A percentile compares a stretch with the other conserved stretches of the same genome.
Conservation (phyloP, 169 alveolate genomes). For the Cryptosporidium tyzzeri region DNA sequence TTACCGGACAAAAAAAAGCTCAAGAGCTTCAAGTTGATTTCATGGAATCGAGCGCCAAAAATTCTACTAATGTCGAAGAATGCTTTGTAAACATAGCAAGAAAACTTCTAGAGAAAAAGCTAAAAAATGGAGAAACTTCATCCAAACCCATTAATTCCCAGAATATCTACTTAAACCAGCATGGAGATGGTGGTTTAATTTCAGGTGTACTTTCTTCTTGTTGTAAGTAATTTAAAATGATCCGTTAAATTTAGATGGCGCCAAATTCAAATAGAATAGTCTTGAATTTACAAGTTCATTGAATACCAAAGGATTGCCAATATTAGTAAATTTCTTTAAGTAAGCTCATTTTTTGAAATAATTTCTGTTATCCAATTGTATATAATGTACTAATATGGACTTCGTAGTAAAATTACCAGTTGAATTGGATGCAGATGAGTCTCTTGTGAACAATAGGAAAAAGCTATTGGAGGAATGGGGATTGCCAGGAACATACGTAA, state of each 20-base stretch:
- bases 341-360: background rate
- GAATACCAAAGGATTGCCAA: background rate
- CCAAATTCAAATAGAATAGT: slow-evolving; percentile 34
- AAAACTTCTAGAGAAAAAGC: slow-evolving; percentile 53
- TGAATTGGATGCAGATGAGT: slow-evolving; percentile 56
- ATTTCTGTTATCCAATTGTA: background rate
- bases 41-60: slow-evolving; percentile 71
- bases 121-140: slow-evolving; percentile 24
- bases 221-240: slow-evolving; percentile 10
- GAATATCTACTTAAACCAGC: slow-evolving; percentile 24
- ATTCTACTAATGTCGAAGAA: slow-evolving; percentile 72
- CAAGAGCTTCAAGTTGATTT: slow-evolving; percentile 51
- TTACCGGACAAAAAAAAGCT: slow-evolving; percentile 61
- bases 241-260: slow-evolving; percentile 28
- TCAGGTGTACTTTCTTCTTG: slow-evolving; percentile 58
- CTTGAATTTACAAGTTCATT: slow-evolving; percentile 7
- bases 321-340: background rate
- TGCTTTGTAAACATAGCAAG: slow-evolving; percentile 59
- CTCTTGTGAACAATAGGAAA: slow-evolving; percentile 34
- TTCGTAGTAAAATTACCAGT: slow-evolving; percentile 47
- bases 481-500: slow-evolving; percentile 30
- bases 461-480: slow-evolving; percentile 50
- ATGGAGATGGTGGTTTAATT: slow-evolving; percentile 12
- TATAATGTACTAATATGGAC: slow-evolving; percentile 35
- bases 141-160: background rate